These are phyloP conservation scores for Penicillium angulare DNA, from an alignment of 495 filamentous ascomycete species.

Conservation along the genomic window DNA sequence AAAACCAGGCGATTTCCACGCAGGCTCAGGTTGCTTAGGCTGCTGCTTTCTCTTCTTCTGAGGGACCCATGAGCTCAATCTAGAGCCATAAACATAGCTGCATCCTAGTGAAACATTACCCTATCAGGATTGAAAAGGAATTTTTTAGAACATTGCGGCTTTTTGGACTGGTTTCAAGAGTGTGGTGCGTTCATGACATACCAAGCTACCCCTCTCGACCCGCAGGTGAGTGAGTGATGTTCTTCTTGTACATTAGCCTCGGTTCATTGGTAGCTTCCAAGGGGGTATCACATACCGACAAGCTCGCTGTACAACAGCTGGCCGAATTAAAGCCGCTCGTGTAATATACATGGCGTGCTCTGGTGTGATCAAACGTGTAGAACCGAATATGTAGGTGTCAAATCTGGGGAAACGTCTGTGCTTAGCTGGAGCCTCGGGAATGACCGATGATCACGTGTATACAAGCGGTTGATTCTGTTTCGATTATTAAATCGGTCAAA, in stretches of 20 bases:
- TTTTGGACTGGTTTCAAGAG: not conserved
- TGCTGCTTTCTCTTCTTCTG: not conserved
- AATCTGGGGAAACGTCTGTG: constrained; percentile 14
- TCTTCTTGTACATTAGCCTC: constrained; percentile 7
- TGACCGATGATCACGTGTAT: not conserved
- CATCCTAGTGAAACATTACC: no score
- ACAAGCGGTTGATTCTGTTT: no score
- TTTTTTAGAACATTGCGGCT: no score
- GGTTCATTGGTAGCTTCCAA: not conserved
- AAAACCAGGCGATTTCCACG: not conserved
- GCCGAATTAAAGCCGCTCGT: not conserved
- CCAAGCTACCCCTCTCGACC: constrained; percentile 3
- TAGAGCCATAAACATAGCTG: no score
- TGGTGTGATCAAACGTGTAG: not conserved
- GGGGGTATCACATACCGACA: not conserved
- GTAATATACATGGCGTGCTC: not conserved
- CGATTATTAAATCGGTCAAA: no score
- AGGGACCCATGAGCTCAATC: not conserved
- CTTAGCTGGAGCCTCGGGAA: not conserved
- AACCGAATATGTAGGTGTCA: not conserved
- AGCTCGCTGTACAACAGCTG: not conserved
- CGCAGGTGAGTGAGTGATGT: constrained; percentile 1
- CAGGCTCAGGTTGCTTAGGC: no score
- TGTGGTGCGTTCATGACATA: not conserved
- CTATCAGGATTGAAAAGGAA: no score